These are phyloP conservation scores for Canariomyces notabilis DNA, from an alignment of 2,329 filamentous ascomycete species.

Conservation along the genomic window DNA sequence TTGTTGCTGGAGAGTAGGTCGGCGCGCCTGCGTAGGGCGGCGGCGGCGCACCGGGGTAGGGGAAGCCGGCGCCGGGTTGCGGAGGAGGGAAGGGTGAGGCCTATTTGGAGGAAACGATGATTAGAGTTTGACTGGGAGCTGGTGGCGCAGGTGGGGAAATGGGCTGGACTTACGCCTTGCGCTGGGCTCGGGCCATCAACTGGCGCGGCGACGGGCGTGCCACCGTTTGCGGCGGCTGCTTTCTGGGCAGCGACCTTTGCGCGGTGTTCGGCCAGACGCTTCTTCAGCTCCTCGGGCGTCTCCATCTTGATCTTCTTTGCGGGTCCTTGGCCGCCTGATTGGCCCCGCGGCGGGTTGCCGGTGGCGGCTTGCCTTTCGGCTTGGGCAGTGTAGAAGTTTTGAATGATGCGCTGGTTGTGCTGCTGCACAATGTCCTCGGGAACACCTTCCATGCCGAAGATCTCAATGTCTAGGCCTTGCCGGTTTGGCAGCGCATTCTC, in stretches of 20 bases:
- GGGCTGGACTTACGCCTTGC: slow-evolving; percentile 56
- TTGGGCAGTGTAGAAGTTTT: slow-evolving; percentile 80
- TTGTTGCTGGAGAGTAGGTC: slow-evolving; percentile 30
- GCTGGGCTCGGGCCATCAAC: slow-evolving; percentile 46
- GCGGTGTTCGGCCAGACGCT: slow-evolving; percentile 71
- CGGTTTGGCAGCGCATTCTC: slow-evolving; percentile 90
- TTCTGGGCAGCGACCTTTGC: slow-evolving; percentile 60
- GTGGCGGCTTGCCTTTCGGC: slow-evolving; percentile 76
- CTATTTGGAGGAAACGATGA: slow-evolving; percentile 24
- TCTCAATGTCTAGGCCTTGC: slow-evolving; percentile 82
- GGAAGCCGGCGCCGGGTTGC: slow-evolving; percentile 25
- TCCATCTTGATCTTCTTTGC: slow-evolving; percentile 71
- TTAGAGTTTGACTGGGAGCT: background rate
- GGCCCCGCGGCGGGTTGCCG: slow-evolving; percentile 73
- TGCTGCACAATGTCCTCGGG: slow-evolving; percentile 77
- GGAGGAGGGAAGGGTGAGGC: slow-evolving; percentile 42
- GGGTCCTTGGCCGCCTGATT: slow-evolving; percentile 51
- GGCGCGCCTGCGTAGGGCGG: slow-evolving; percentile 13
- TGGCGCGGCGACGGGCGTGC: slow-evolving; percentile 46
- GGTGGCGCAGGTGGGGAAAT: background rate
- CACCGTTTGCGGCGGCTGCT: slow-evolving; percentile 52
- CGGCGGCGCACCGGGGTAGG: background rate
- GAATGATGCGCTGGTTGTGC: slow-evolving; percentile 81
- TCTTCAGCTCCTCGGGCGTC: slow-evolving; percentile 70
- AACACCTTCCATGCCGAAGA: slow-evolving; percentile 97